phyloP scores from a whole-genome alignment of 1,139 yeast genomes.

The Yamadazyma jaroonii region DNA sequence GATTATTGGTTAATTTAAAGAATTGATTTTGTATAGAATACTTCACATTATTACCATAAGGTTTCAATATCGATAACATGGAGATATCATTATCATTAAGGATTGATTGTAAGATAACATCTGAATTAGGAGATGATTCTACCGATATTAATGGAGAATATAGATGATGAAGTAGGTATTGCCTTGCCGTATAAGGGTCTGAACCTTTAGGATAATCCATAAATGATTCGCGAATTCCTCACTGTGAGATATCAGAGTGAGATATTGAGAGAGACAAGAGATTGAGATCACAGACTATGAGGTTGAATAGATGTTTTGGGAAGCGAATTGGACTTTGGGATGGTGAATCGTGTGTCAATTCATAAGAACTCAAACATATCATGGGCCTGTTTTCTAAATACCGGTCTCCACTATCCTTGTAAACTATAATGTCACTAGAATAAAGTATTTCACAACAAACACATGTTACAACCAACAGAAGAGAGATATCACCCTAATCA shows the following conservation, averaged over 20 bases:
- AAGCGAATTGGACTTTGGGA: too few relatives aligned
- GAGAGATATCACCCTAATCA: too few relatives aligned
- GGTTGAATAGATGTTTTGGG: too few relatives aligned
- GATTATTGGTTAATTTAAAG: slow-evolving; percentile 39
- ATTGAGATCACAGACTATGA: too few relatives aligned
- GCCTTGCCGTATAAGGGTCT: slow-evolving; percentile 43
- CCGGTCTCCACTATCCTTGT: too few relatives aligned
- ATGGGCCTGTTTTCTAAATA: too few relatives aligned
- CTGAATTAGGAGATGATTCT: slow-evolving; percentile 51
- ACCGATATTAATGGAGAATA: slow-evolving; percentile 60
- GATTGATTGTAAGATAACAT: slow-evolving; percentile 39
- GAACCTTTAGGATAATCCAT: slow-evolving; percentile 35
- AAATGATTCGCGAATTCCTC: neutral
- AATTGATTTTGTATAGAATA: slow-evolving; percentile 34
- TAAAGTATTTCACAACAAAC: too few relatives aligned
- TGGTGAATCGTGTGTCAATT: too few relatives aligned
- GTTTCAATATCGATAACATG: slow-evolving; percentile 34
- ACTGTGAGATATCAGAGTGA: neutral
- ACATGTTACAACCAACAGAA: too few relatives aligned
- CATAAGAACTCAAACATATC: too few relatives aligned
- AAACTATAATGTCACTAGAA: too few relatives aligned
- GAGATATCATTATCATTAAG: slow-evolving; percentile 30
- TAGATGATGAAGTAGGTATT: slow-evolving; percentile 46
- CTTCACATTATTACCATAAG: slow-evolving; percentile 49
- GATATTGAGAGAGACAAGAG: too few relatives aligned